phyloP scores from a whole-genome alignment of 352 stramenopile species.

The Aphanomyces euteiches region DNA sequence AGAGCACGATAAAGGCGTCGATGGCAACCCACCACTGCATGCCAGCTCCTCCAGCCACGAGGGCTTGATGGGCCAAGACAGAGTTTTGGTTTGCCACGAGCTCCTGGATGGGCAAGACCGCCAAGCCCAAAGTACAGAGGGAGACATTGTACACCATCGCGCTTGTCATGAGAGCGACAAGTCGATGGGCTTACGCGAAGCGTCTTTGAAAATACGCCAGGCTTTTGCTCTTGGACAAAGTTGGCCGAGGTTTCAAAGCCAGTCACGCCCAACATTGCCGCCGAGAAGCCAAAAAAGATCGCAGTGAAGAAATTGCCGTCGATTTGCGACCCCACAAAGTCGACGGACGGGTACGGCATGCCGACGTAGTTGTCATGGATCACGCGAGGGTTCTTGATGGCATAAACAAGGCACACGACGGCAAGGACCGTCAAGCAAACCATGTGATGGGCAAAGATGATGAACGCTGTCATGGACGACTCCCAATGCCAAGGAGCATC shows the following conservation, averaged over 20 bases:
- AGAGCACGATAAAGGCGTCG: conserved; percentile 87
- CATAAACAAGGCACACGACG: conserved; percentile 55
- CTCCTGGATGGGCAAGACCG: conserved; percentile 66
- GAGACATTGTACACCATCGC: conserved; percentile 85
- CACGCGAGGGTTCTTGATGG: conserved; percentile 50
- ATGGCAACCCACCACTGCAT: conserved; percentile 44
- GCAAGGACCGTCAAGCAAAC: conserved; percentile 69
- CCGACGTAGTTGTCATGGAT: conserved; percentile 60
- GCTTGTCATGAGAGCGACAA: not conserved
- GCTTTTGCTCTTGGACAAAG: conserved; percentile 86
- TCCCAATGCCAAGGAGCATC: conserved; percentile 82
- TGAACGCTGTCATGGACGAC: conserved; percentile 72
- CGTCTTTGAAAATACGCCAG: conserved; percentile 78
- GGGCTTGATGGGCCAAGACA: conserved; percentile 73
- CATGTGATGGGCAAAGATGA: conserved; percentile 83
- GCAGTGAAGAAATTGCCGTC: conserved; percentile 50
- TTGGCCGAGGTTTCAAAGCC: conserved; percentile 89
- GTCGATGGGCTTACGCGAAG: conserved; percentile 77
- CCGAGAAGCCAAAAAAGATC: conserved; percentile 74
- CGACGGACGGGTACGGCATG: conserved; percentile 56
- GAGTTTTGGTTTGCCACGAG: conserved; percentile 68
- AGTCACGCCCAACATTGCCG: conserved; percentile 86
- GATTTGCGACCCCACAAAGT: conserved; percentile 40
- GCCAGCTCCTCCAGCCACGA: conserved; percentile 47
- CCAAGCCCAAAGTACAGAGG: conserved; percentile 78